phyloP scores from a whole-genome alignment of 2,329 filamentous ascomycete genomes.

The Aureobasidium sp. region DNA sequence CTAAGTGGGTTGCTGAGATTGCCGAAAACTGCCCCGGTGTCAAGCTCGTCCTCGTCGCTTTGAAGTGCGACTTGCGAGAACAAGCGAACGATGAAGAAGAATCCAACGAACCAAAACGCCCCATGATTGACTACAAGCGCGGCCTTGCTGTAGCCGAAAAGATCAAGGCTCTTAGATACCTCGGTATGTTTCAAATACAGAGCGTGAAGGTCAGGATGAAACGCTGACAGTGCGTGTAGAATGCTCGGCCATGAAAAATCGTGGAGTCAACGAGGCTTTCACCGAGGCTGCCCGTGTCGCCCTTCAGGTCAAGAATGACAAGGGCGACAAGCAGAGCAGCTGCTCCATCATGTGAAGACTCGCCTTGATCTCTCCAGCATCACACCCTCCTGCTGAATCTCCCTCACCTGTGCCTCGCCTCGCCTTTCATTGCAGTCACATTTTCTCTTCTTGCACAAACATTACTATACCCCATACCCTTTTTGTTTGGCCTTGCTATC shows the following conservation, averaged over 20 bases:
- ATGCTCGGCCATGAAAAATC: slow-evolving; percentile 97
- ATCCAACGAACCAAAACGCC: slow-evolving; percentile 43
- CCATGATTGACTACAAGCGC: slow-evolving; percentile 82
- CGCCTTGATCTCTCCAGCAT: not conserved
- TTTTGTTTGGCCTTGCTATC: slow-evolving; percentile 1
- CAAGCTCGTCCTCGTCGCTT: slow-evolving; percentile 86
- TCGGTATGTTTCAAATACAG: slow-evolving; percentile 48
- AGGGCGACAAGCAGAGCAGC: slow-evolving; percentile 38
- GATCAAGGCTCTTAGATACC: slow-evolving; percentile 87
- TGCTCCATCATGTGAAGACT: slow-evolving; percentile 36
- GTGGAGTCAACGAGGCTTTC: slow-evolving; percentile 96
- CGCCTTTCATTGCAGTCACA: not conserved
- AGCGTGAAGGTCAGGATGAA: not conserved
- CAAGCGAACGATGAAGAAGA: slow-evolving; percentile 60
- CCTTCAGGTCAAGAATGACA: slow-evolving; percentile 50
- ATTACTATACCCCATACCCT: slow-evolving; percentile 13
- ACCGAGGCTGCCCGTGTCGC: slow-evolving; percentile 95
- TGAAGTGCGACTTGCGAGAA: slow-evolving; percentile 95
- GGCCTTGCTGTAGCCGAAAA: slow-evolving; percentile 84
- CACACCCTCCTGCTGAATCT: not conserved
- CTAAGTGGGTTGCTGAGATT: slow-evolving; percentile 97
- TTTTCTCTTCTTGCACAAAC: slow-evolving; percentile 11
- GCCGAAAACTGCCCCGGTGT: slow-evolving; percentile 95
- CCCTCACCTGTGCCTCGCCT: not conserved
- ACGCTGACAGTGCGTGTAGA: slow-evolving; percentile 45